Base-by-base conservation (phyloP, 176 grass and related monocot genomes). In the Paspalum vaginatum region DNA sequence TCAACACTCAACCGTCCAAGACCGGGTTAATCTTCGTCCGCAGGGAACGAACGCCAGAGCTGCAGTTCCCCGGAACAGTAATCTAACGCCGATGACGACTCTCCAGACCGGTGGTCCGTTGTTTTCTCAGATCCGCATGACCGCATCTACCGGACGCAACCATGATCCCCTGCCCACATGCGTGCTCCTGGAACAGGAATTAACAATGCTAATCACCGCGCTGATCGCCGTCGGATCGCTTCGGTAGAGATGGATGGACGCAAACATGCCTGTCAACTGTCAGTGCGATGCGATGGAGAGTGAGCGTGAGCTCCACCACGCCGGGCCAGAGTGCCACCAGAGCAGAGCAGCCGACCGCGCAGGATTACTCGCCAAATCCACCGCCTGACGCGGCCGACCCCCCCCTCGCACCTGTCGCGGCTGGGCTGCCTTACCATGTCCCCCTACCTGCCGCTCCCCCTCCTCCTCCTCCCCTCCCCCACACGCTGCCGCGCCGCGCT, bases 401-500 rank as follows among this genome's bases (percentile, higher is more conserved):
- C 32, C 32, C 32, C 32, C 32, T 3, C 32, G 42, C 70, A 62
- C 50, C 55, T 71, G 55, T 53, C 74, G 20, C 52, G 7, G 9
- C 50, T 20, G 55, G 9, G 6, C 21, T 42, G 64, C 56, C 75
- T 72, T 85, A 84, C 87, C 87, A 85, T 81, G 87, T 80, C 87
- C 81, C n/a, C 40, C 63, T 15, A 68, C 16, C 82, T 43, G 38
- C 69, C n/a, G 40, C 22, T 42, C 69, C 2, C 3, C 44, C 57
- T 80, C 65, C 6, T 9, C 41, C 44, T 45, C 85, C 61, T 52
- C 61, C 11, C 5, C 47, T 40, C 48, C 73, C 25, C 59, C n/a
- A 26, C 53, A 74, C 20, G 25, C 75, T 22, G 56, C 8, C 54
- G 41, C 72, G 17, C 58, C 72, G 17, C 58, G 5, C 52, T 81